Percentiles rank a stretch among this genome's conserved stretches.
Conservation (phyloP, 306 rosid species). For the Geum urbanum region DNA sequence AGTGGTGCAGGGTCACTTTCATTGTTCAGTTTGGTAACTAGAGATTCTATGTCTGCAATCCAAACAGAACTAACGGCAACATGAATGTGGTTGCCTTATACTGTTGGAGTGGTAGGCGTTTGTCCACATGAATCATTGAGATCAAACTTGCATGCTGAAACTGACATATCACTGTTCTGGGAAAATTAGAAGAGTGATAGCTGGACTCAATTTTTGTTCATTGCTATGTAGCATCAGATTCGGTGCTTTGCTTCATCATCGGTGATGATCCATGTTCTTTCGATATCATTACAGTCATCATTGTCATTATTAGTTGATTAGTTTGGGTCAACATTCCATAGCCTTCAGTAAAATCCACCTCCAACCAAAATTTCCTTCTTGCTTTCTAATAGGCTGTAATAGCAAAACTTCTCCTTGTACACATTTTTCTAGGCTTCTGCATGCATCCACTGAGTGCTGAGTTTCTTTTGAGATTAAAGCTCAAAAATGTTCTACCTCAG, state of each 20-base stretch:
- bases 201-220: slow-evolving; percentile 19
- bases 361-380: not conserved
- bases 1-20: slow-evolving; percentile 24
- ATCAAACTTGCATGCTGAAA: slow-evolving; percentile 30
- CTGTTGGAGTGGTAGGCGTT: slow-evolving; percentile 2
- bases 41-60: not conserved
- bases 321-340: not conserved
- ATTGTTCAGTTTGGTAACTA: slow-evolving; percentile 15
- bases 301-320: slow-evolving; percentile 33
- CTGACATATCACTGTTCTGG: slow-evolving; percentile 27
- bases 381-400: no score
- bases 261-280: slow-evolving; percentile 28
- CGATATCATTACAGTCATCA: slow-evolving; percentile 37
- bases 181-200: slow-evolving; percentile 11
- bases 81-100: slow-evolving; percentile 5
- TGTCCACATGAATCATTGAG: slow-evolving; percentile 18
- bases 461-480: no score
- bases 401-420: no score
- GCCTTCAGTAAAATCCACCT: not conserved
- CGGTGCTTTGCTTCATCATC: slow-evolving; percentile 19
- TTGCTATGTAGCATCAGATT: not conserved
- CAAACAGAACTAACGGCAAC: slow-evolving; percentile 11
- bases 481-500: no score
- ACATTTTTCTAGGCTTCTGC: no score
- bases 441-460: no score